Base-by-base conservation (phyloP, 805 yeast genomes). In the Cyberlindnera maritima region DNA sequence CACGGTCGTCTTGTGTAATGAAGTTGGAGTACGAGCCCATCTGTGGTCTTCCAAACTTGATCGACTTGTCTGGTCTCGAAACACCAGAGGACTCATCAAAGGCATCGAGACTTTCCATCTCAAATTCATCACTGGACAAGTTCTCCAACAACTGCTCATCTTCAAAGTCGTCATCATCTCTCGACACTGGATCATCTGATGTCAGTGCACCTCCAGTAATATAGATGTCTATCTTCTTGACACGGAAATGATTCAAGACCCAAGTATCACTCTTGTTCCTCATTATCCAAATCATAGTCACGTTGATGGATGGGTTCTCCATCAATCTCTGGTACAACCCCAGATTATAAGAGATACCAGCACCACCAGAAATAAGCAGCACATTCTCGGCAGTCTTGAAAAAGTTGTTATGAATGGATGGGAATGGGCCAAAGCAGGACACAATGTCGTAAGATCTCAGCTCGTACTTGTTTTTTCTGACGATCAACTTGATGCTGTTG, bases 331-430 rank as follows among this genome's bases (percentile, higher is more conserved):
- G 70, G 56, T 70, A 75, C 1, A 82, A 36, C 0, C 86, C 81
- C 10, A 82, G 50, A 3, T 83, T 85, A 44, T 76, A 76, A 0
- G 90, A 81, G 11, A 85, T 75, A 1, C 92, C 91, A 2, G 88
- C 78, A 0, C 94, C 94, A 13, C 91, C 92, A 52, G 83, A 77
- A 1, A 85, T 69, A 17, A 85, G 71, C 14, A 69, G 60, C 1
- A 81, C 75, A 34, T 76, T 73, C 29, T 73, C 74, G 0, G 78
- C 81, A 0, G 78, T 70, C 34, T 66, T 63, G 50, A 77, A 73
- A 49, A 79, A 75, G 17, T 69, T 65, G 12, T 57, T 51, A 12
- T 75, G 68, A 4, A 80, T 46, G 4, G 84, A 70, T 3, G 77
- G 70, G 55, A 65, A 77, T 7, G 74, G 67, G 13, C 71, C 71